Conservation (phyloP, 306 rosid species). For the Senna siamea region DNA sequence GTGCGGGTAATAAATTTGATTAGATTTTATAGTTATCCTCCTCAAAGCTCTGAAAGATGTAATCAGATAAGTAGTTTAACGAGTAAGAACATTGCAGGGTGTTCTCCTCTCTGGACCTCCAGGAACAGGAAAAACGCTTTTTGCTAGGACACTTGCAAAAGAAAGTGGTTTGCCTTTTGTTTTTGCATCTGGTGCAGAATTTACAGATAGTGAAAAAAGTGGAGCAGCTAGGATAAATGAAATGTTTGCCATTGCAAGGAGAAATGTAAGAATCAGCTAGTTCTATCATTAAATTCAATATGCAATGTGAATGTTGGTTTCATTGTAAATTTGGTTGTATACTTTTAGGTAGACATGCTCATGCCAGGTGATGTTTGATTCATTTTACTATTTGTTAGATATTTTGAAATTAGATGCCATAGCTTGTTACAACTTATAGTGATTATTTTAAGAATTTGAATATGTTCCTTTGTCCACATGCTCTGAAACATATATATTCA, state of each 20-base stretch:
- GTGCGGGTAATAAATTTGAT: slow-evolving; percentile 72
- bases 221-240: slow-evolving; percentile 90
- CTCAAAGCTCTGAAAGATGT: slow-evolving; percentile 28
- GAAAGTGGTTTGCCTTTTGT: slow-evolving; percentile 95
- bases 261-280: slow-evolving; percentile 66
- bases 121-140: slow-evolving; percentile 98
- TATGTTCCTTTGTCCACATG: background rate
- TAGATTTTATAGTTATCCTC: slow-evolving; percentile 28
- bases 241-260: slow-evolving; percentile 90
- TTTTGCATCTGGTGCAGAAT: slow-evolving; percentile 98
- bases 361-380: slow-evolving; percentile 9
- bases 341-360: slow-evolving; percentile 20
- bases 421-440: slow-evolving; percentile 18
- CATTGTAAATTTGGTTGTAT: slow-evolving; percentile 21
- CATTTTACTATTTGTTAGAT: slow-evolving; percentile 30
- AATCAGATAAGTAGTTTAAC: slow-evolving; percentile 35
- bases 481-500: background rate
- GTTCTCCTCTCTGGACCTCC: slow-evolving; percentile 99
- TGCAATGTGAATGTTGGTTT: slow-evolving; percentile 22
- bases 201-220: slow-evolving; percentile 95
- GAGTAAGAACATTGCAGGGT: slow-evolving; percentile 62
- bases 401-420: slow-evolving; percentile 28
- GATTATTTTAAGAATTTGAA: slow-evolving; percentile 32
- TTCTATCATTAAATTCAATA: slow-evolving; percentile 33
- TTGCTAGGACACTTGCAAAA: slow-evolving; percentile 93